These are phyloP conservation scores for Myotisia sp. DNA, from an alignment of 2,329 filamentous ascomycete genomes.

Conservation along the genomic window DNA sequence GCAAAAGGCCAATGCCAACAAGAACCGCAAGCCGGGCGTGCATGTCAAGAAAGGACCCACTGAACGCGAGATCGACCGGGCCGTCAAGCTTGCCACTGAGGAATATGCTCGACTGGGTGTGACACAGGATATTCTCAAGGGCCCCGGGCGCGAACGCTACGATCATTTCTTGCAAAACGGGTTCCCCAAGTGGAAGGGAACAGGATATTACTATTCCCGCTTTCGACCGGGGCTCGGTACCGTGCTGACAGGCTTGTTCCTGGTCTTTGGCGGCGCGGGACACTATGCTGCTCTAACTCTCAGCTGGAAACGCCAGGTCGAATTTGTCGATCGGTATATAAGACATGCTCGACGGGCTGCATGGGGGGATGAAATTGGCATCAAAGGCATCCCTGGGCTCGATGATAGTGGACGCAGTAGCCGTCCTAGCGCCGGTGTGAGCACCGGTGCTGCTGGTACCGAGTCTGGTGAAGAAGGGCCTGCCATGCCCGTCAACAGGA, in stretches of 20 bases:
- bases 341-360: constrained; percentile 73
- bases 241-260: constrained; percentile 66
- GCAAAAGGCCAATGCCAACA: constrained; percentile 27
- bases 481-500: constrained; percentile 57
- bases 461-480: constrained; percentile 32
- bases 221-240: constrained; percentile 83
- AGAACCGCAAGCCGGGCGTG: constrained; percentile 44
- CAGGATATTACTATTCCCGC: constrained; percentile 93
- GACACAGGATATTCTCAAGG: constrained; percentile 73
- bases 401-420: constrained; percentile 27
- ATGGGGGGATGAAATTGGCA: constrained; percentile 68
- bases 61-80: constrained; percentile 59
- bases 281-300: constrained; percentile 80
- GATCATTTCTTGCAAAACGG: constrained; percentile 88
- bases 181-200: constrained; percentile 93
- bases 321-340: constrained; percentile 87
- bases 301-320: constrained; percentile 75
- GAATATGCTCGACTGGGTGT: constrained; percentile 73
- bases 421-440: constrained; percentile 16
- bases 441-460: constrained; percentile 28
- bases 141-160: constrained; percentile 69
- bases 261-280: constrained; percentile 66
- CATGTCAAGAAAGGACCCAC: constrained; percentile 57
- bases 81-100: constrained; percentile 66
- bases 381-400: constrained; percentile 52